phyloP scores from a whole-genome alignment of 176 grass and related monocot genomes.

The Zea mays region Zm-B73-REFERENCE-NAM-5.0 NC_050101.1:108198001-108198500 shows the following conservation, averaged over 20 bases:
- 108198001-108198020: slow-evolving; percentile 70
- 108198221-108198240: neutral
- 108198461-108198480: slow-evolving; percentile 73
- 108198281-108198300: neutral
- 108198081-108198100: slow-evolving; percentile 65
- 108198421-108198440: slow-evolving; percentile 73
- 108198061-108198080: slow-evolving; percentile 73
- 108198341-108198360: slow-evolving; percentile 12
- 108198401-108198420: slow-evolving; percentile 6
- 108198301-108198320: slow-evolving; percentile 21
- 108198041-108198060: slow-evolving; percentile 61
- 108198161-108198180: neutral
- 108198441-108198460: slow-evolving; percentile 56
- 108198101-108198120: slow-evolving; percentile 60
- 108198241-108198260: slow-evolving; percentile 29
- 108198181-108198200: neutral
- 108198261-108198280: neutral
- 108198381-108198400: slow-evolving; percentile 25
- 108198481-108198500: slow-evolving; percentile 89
- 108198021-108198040: slow-evolving; percentile 57
- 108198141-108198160: slow-evolving; percentile 29
- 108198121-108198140: slow-evolving; percentile 61
- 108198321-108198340: neutral
- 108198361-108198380: slow-evolving; percentile 6
- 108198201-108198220: neutral